A percentile compares a stretch with the other conserved stretches of the same genome.
phyloP scores from a whole-genome alignment of 148 eudicot genomes.

The Dysphania ambrosioides region DNA sequence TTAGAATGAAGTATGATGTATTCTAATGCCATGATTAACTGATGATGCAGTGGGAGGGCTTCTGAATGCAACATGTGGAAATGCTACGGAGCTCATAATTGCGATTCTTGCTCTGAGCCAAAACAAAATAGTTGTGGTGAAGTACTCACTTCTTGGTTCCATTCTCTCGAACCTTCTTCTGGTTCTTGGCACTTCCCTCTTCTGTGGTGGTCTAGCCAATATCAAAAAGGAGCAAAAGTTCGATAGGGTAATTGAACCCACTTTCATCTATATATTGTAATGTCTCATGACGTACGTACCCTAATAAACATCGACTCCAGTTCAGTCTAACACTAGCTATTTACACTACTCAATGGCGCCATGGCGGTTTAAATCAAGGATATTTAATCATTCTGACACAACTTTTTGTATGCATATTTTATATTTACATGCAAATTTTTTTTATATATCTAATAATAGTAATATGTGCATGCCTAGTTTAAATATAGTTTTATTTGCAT shows the following conservation, averaged over 20 bases:
- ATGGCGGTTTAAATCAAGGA: no score
- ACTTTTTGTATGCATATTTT: no score
- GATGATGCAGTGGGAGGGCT: constrained; percentile 78
- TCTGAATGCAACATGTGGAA: constrained; percentile 92
- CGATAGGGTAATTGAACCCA: constrained; percentile 84
- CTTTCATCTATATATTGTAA: no score
- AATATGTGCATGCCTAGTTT: no score
- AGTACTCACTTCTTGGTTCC: constrained; percentile 91
- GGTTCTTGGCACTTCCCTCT: constrained; percentile 86
- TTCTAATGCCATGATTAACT: background rate
- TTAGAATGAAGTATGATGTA: background rate
- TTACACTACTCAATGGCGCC: no score
- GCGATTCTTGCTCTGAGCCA: constrained; percentile 67
- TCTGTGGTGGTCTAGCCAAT: constrained; percentile 89
- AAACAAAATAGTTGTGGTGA: constrained; percentile 68
- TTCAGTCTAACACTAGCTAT: no score
- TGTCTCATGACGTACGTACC: no score
- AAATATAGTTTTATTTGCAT: no score
- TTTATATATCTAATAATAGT: no score
- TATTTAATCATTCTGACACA: no score
- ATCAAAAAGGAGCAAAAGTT: constrained; percentile 61
- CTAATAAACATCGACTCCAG: no score
- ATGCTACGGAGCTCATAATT: constrained; percentile 91
- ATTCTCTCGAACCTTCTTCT: constrained; percentile 92
- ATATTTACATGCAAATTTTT: no score